Conservation (phyloP, 2,329 filamentous ascomycete species). For the Alternaria atra region DNA sequence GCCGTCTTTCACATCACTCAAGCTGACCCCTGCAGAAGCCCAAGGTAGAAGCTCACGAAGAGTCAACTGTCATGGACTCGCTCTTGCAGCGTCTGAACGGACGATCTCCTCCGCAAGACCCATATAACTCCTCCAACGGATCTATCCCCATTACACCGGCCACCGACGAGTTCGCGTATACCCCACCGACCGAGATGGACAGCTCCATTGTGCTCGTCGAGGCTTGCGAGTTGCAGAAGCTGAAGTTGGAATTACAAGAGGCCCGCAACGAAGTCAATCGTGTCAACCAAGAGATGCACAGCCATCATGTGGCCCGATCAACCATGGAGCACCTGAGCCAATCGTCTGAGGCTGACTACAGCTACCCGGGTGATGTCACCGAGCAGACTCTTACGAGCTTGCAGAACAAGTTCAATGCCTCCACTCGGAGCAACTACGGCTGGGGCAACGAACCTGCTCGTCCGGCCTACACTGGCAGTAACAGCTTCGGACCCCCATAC, state of each 20-base stretch:
- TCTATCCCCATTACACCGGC: constrained; percentile 71
- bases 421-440: constrained; percentile 51
- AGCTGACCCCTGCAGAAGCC: constrained; percentile 56
- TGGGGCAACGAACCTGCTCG: constrained; percentile 41
- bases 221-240: constrained; percentile 69
- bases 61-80: constrained; percentile 62
- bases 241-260: constrained; percentile 76
- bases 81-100: constrained; percentile 78
- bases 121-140: constrained; percentile 67
- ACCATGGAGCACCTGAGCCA: constrained; percentile 67
- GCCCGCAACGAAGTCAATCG: constrained; percentile 75
- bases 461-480: constrained; percentile 34
- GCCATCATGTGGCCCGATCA: constrained; percentile 68
- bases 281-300: constrained; percentile 75
- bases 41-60: constrained; percentile 55
- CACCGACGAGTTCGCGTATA: constrained; percentile 61
- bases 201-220: constrained; percentile 47
- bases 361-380: constrained; percentile 55
- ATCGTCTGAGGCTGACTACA: constrained; percentile 61
- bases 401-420: constrained; percentile 62
- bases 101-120: constrained; percentile 51
- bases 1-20: background rate
- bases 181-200: constrained; percentile 37
- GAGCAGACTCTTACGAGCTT: constrained; percentile 61
- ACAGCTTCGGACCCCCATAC: constrained; percentile 34